These are phyloP conservation scores for Fusarium incarnatum DNA, from an alignment of 2,329 filamentous ascomycete genomes.

Conservation along the genomic window DNA sequence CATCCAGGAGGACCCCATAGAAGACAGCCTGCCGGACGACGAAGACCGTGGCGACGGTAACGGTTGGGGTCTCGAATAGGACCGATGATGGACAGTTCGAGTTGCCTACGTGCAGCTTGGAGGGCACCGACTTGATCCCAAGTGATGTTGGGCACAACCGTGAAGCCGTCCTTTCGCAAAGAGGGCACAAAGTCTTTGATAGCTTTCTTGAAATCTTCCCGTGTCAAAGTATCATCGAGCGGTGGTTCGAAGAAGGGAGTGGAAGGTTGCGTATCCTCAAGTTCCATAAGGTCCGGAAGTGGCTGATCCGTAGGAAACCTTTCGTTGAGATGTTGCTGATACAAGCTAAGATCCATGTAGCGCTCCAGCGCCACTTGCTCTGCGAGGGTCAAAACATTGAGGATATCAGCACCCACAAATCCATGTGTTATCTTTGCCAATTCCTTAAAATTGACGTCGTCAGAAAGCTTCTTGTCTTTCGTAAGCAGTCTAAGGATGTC, in stretches of 20 bases:
- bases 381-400: conserved; percentile 67
- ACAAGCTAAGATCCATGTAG: conserved; percentile 15
- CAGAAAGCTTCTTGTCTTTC: conserved; percentile 70
- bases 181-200: conserved; percentile 72
- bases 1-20: conserved; percentile 98
- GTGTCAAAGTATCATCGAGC: conserved; percentile 26
- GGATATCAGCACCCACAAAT: conserved; percentile 91
- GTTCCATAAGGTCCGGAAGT: conserved; percentile 34
- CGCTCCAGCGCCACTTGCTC: conserved; percentile 53
- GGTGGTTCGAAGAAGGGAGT: conserved; percentile 9
- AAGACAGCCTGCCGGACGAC: conserved; percentile 84
- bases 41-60: conserved; percentile 82
- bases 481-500: conserved; percentile 82
- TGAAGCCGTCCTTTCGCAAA: conserved; percentile 90
- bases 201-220: conserved; percentile 76
- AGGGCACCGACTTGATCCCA: conserved; percentile 94
- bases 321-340: neutral
- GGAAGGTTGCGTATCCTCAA: conserved; percentile 4
- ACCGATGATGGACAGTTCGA: conserved; percentile 87
- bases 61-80: conserved; percentile 86
- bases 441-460: conserved; percentile 77
- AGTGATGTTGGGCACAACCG: conserved; percentile 90
- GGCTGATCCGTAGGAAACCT: neutral
- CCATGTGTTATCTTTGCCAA: conserved; percentile 89
- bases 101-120: conserved; percentile 79